Percentiles rank a stretch among this genome's conserved stretches.
Conservation (phyloP, 1,284 basidiomycete species). For the Ustilago tritici region DNA sequence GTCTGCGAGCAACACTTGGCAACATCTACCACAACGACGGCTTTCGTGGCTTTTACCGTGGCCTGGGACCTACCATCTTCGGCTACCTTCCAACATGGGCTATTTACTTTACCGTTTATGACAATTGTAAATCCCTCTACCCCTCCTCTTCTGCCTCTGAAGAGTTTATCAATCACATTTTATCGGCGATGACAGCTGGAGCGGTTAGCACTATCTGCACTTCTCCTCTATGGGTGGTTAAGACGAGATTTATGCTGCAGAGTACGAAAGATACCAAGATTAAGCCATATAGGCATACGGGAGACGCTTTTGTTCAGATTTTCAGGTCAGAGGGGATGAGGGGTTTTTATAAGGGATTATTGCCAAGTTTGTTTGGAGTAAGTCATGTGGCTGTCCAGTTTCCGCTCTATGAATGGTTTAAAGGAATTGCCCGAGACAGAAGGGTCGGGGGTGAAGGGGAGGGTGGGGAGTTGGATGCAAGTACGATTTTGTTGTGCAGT, state of each 20-base stretch:
- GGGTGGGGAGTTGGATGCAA: neutral
- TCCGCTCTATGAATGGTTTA: constrained; percentile 67
- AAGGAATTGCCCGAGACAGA: constrained; percentile 39
- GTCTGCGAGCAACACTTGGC: constrained; percentile 30
- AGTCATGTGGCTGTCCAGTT: constrained; percentile 68
- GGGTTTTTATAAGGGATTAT: constrained; percentile 66
- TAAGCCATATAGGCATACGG: constrained; percentile 60
- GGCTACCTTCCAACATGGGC: constrained; percentile 69
- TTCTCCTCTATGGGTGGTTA: constrained; percentile 68
- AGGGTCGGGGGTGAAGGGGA: constrained; percentile 34
- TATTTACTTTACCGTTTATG: constrained; percentile 69
- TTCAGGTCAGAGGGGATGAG: constrained; percentile 57
- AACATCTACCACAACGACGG: constrained; percentile 65
- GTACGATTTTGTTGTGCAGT: constrained; percentile 60
- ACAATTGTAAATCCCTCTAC: constrained; percentile 47
- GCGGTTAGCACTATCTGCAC: constrained; percentile 65
- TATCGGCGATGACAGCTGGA: constrained; percentile 65
- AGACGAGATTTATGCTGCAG: constrained; percentile 66
- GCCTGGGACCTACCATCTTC: constrained; percentile 66
- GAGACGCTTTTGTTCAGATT: constrained; percentile 66
- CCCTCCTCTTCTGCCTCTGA: constrained; percentile 19
- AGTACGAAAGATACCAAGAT: constrained; percentile 22
- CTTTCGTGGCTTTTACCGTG: constrained; percentile 66
- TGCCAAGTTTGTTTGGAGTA: constrained; percentile 65
- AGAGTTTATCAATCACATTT: constrained; percentile 64